phyloP scores from a whole-genome alignment of 805 yeast species.

The Lachancea nothofagi region DNA sequence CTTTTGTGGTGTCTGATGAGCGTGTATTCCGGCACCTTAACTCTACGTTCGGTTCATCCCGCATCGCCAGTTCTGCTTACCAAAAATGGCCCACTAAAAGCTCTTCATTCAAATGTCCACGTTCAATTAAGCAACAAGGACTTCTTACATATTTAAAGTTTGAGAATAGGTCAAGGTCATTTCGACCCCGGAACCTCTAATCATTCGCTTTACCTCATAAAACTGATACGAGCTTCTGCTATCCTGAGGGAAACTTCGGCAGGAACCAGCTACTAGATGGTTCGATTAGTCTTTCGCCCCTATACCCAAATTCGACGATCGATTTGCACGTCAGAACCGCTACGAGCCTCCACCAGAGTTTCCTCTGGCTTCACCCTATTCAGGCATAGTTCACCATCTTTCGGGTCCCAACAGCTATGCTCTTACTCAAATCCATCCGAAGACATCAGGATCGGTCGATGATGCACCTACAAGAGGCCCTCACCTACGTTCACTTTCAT shows the following conservation, averaged over 20 bases:
- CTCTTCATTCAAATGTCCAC: constrained; percentile 40
- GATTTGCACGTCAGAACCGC: constrained; percentile 43
- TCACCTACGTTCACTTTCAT: constrained; percentile 38
- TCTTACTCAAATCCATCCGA: constrained; percentile 40
- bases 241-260: constrained; percentile 42
- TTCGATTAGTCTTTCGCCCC: constrained; percentile 42
- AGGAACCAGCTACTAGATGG: constrained; percentile 42
- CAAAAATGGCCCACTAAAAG: constrained; percentile 43
- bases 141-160: constrained; percentile 40
- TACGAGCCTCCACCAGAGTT: constrained; percentile 43
- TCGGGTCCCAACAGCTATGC: constrained; percentile 44
- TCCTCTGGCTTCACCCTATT: constrained; percentile 43
- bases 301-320: constrained; percentile 42
- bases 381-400: constrained; percentile 43
- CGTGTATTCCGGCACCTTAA: constrained; percentile 40
- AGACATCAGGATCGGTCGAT: constrained; percentile 38
- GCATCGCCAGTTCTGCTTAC: constrained; percentile 46
- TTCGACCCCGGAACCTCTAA: constrained; percentile 39
- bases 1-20: constrained; percentile 43
- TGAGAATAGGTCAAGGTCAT: constrained; percentile 39
- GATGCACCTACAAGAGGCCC: constrained; percentile 34
- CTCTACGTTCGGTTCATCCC: constrained; percentile 40
- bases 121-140: constrained; percentile 39
- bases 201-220: constrained; percentile 40
- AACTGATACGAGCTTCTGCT: constrained; percentile 40